Evolutionary conservation across 257 asterid species (phyloP).

Genomic region (Jasminum sambac): DNA sequence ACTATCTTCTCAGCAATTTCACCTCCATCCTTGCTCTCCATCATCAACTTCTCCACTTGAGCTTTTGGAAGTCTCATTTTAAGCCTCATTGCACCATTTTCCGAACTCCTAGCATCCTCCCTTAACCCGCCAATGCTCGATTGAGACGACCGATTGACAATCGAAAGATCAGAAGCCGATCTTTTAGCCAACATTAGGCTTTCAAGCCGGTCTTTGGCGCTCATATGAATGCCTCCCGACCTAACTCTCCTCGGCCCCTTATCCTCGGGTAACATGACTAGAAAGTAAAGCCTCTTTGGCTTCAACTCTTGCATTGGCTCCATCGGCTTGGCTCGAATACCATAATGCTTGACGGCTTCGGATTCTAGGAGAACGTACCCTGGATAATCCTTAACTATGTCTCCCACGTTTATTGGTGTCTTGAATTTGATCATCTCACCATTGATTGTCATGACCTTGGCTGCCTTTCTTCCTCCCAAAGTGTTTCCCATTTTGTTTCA

Average conservation of each 20-base stretch:
- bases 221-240: slow-evolving; percentile 77
- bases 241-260: slow-evolving; percentile 62
- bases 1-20: slow-evolving; percentile 72
- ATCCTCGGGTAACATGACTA: slow-evolving; percentile 68
- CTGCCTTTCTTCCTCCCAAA: slow-evolving; percentile 62
- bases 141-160: slow-evolving; percentile 25
- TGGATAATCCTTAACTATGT: slow-evolving; percentile 55
- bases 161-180: slow-evolving; percentile 42
- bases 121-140: slow-evolving; percentile 21
- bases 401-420: slow-evolving; percentile 63
- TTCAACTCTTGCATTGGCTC: slow-evolving; percentile 75
- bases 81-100: slow-evolving; percentile 27
- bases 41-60: slow-evolving; percentile 45
- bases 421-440: slow-evolving; percentile 69
- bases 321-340: slow-evolving; percentile 73
- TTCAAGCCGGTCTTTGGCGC: slow-evolving; percentile 57
- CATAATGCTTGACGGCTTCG: slow-evolving; percentile 78
- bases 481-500: slow-evolving; percentile 64
- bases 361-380: slow-evolving; percentile 71
- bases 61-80: slow-evolving; percentile 42
- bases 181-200: slow-evolving; percentile 41
- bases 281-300: slow-evolving; percentile 67
- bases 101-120: not conserved
- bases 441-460: slow-evolving; percentile 76
- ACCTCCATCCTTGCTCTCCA: slow-evolving; percentile 55